phyloP scores from a whole-genome alignment of 768 basidiomycete species.

The Amanita muscaria region DNA sequence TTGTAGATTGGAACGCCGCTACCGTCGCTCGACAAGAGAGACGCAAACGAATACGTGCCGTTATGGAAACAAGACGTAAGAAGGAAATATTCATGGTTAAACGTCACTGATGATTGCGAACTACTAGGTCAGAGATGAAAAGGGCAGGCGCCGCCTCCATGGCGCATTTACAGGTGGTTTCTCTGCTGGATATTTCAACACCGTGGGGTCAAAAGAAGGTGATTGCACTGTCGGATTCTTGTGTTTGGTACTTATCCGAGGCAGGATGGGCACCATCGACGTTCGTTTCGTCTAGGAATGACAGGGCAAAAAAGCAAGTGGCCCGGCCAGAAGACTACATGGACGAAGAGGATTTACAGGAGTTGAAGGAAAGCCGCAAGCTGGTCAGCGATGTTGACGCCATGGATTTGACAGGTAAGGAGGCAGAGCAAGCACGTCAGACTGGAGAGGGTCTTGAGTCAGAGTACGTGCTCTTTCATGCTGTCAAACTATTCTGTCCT shows the following conservation, averaged over 20 bases:
- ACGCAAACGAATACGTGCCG: conserved; percentile 91
- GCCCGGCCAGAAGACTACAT: conserved; percentile 89
- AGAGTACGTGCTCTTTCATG: conserved; percentile 40
- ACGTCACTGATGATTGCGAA: conserved; percentile 11
- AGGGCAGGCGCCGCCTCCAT: conserved; percentile 87
- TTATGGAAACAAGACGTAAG: conserved; percentile 95
- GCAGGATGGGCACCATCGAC: conserved; percentile 94
- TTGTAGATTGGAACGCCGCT: conserved; percentile 86
- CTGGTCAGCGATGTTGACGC: conserved; percentile 76
- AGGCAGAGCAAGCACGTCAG: conserved; percentile 30
- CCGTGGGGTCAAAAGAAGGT: conserved; percentile 96
- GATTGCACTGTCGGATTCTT: conserved; percentile 10
- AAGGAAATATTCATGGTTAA: conserved; percentile 10
- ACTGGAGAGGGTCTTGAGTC: conserved; percentile 35
- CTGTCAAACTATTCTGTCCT: background rate
- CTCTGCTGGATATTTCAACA: conserved; percentile 95
- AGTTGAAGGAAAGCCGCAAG: conserved; percentile 62
- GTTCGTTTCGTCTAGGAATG: conserved; percentile 81
- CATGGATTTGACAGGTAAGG: conserved; percentile 58
- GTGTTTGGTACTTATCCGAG: conserved; percentile 2
- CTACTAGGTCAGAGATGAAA: conserved; percentile 79
- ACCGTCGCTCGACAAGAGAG: conserved; percentile 91
- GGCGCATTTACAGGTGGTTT: conserved; percentile 98
- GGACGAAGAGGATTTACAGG: conserved; percentile 96
- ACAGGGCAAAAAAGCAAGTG: conserved; percentile 56